Base-by-base conservation (phyloP, 2,329 filamentous ascomycete species). In the Monosporascus sp. region DNA sequence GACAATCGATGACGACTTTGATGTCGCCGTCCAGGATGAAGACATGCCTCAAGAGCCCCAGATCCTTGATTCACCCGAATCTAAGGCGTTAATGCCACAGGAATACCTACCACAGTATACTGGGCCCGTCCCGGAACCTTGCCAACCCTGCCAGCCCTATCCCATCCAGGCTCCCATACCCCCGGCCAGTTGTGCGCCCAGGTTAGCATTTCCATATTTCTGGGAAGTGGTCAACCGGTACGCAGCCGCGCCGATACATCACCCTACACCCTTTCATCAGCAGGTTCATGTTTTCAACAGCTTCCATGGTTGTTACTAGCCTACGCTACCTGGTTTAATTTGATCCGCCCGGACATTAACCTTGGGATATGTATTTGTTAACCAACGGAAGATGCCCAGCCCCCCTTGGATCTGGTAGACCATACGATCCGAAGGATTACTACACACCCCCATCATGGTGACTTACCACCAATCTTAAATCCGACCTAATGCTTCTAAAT, bases 211-310 rank as follows among this genome's bases (percentile, higher is more conserved):
- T 53, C 74, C 75, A 8, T 72, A 78, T 52, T 67, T 72, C 53
- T 75, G 77, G 77, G 79, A 79, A 55, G 68, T 80, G 63, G 72
- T 80, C 52, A 76, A 77, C 57, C 65, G 67, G 68, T 79, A 80
- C 65, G 75, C 76, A 55, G 77, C 77, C 55, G 68, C 71, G 49
- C 74, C 76, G 48, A 70, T 78, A 40, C 78, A 79, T 57, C 74
- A 78, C 53, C 72, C 77, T 54, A 69, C 75, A 48, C 72, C 76
- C 24, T 80, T 81, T 53, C 78, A 80, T 55, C 75, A 78, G 46
- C 79, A 79, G 66, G 74, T 80, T 54, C 74, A 77, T 37, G 70
- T 81, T 50, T 74, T 82, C 60, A 69, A 74, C 49, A 74, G 78
- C 55, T 74, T 80, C 53, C 79, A 78, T 65, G 76, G 77, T 54